Evolutionary conservation across 2,329 filamentous ascomycete species (phyloP).

Genomic region (Talaromyces sp.): DNA sequence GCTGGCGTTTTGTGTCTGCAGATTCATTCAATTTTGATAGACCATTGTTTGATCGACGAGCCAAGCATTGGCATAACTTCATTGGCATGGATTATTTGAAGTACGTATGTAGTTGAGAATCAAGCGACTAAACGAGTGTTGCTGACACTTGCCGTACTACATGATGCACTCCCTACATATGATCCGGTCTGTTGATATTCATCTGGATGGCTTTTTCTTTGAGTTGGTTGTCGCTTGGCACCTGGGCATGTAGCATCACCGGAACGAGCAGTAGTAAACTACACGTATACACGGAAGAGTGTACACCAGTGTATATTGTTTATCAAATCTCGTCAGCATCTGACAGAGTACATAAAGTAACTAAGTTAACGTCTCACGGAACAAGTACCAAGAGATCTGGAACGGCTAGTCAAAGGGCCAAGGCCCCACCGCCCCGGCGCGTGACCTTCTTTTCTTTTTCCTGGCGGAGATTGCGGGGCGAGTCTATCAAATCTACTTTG

Average conservation of each 20-base stretch:
- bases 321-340: too few relatives aligned
- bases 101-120: constrained; percentile 16
- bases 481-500: neutral
- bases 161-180: neutral
- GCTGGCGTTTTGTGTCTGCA: neutral
- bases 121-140: neutral
- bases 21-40: neutral
- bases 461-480: constrained; percentile 2
- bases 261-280: neutral
- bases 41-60: constrained; percentile 16
- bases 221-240: neutral
- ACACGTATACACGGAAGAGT: neutral
- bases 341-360: too few relatives aligned
- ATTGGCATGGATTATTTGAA: constrained; percentile 13
- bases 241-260: neutral
- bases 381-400: neutral
- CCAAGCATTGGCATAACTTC: constrained; percentile 15
- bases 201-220: neutral
- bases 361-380: too few relatives aligned
- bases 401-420: neutral
- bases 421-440: constrained; percentile 9
- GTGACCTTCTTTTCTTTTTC: constrained; percentile 11
- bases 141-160: too few relatives aligned
- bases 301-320: neutral
- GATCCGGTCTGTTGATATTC: neutral